A percentile compares a stretch with the other conserved stretches of the same genome.
phyloP scores from a whole-genome alignment of 2,329 filamentous ascomycete genomes.

The Monosporascus sp. region DNA sequence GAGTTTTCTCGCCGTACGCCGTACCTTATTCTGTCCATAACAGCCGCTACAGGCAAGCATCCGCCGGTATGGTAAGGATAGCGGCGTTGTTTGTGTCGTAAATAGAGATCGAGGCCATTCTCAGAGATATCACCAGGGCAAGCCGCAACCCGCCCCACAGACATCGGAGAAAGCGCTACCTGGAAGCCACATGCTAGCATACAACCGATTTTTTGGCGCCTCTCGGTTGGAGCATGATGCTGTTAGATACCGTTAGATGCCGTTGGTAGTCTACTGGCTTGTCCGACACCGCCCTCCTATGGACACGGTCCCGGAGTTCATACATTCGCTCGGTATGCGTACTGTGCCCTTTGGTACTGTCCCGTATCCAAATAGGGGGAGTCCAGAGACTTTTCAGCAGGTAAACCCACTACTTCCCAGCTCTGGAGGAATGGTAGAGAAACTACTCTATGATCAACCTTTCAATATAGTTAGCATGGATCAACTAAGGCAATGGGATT shows the following conservation, averaged over 20 bases:
- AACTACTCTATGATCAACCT: neutral
- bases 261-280: neutral
- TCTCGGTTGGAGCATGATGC: neutral
- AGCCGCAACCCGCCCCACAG: neutral
- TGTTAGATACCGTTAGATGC: neutral
- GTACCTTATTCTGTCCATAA: neutral
- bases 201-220: neutral
- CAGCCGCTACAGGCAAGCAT: neutral
- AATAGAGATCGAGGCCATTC: neutral
- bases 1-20: neutral
- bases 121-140: neutral
- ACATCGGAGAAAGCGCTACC: neutral
- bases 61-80: neutral
- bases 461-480: neutral
- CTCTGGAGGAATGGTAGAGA: neutral
- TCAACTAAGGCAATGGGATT: neutral
- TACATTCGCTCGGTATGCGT: neutral
- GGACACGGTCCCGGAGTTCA: neutral
- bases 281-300: neutral
- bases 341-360: too few species aligned
- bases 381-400: too few species aligned
- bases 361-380: too few species aligned
- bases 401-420: too few species aligned
- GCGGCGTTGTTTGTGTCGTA: neutral
- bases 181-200: neutral